These are phyloP conservation scores for Venturia asperata DNA, from an alignment of 2,329 filamentous ascomycete genomes.

Conservation along the genomic window DNA sequence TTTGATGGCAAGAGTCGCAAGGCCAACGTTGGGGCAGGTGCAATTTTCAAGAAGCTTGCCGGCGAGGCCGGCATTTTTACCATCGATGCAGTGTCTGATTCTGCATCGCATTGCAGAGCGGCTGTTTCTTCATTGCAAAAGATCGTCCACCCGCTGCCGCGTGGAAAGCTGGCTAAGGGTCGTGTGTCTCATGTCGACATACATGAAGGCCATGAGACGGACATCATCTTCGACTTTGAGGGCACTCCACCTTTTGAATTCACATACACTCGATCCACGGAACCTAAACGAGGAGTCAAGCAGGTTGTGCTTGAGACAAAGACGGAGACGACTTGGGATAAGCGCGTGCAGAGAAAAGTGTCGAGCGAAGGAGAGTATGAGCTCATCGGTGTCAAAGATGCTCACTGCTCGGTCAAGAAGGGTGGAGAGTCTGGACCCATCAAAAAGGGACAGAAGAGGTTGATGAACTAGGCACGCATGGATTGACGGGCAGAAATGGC, in stretches of 20 bases:
- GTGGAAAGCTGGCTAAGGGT: constrained; percentile 82
- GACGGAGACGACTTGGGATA: constrained; percentile 76
- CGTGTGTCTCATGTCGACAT: constrained; percentile 78
- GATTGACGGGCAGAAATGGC: background rate
- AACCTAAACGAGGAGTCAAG: constrained; percentile 58
- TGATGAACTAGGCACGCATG: constrained; percentile 22
- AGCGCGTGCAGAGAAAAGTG: constrained; percentile 72
- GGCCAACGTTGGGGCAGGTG: constrained; percentile 70
- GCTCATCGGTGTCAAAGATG: constrained; percentile 92
- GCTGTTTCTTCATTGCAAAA: constrained; percentile 56
- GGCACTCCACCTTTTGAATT: constrained; percentile 96
- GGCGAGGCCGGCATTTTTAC: constrained; percentile 84
- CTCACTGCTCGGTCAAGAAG: constrained; percentile 81
- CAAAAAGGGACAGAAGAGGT: constrained; percentile 33
- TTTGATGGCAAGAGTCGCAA: constrained; percentile 75
- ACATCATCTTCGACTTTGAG: constrained; percentile 91
- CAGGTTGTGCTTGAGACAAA: constrained; percentile 80
- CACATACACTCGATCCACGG: constrained; percentile 87
- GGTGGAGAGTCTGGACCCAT: background rate
- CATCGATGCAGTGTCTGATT: constrained; percentile 81
- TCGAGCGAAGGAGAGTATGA: constrained; percentile 96
- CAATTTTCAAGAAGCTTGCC: constrained; percentile 77
- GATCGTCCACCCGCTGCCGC: constrained; percentile 83
- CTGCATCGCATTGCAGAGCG: constrained; percentile 79
- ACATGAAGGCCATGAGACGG: constrained; percentile 89